Evolutionary conservation across 805 yeast genomes (phyloP).

Genomic region (Lachancea sp.): DNA sequence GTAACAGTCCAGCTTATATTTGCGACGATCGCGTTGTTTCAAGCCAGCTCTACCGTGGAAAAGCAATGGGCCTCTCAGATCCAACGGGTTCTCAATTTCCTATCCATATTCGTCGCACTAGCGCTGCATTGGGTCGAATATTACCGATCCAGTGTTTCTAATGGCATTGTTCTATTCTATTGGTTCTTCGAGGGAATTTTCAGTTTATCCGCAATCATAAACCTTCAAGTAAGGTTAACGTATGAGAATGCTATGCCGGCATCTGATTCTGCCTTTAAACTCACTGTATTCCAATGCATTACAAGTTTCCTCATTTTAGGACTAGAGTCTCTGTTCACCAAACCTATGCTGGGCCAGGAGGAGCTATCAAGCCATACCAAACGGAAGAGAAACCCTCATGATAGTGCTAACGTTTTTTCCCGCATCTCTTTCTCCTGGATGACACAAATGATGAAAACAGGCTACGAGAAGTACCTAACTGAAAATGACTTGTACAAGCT

Average conservation of each 20-base stretch:
- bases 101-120: slow-evolving; percentile 45
- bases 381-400: slow-evolving; percentile 34
- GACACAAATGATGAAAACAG: slow-evolving; percentile 74
- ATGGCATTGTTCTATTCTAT: slow-evolving; percentile 61
- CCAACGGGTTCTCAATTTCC: slow-evolving; percentile 26
- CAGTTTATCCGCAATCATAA: slow-evolving; percentile 40
- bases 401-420: slow-evolving; percentile 58
- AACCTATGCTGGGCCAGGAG: slow-evolving; percentile 39
- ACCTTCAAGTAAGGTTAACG: slow-evolving; percentile 33
- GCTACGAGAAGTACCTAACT: slow-evolving; percentile 52
- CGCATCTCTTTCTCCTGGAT: slow-evolving; percentile 84
- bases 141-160: slow-evolving; percentile 56
- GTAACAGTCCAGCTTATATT: slow-evolving; percentile 30
- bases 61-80: slow-evolving; percentile 15
- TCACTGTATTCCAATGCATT: slow-evolving; percentile 31
- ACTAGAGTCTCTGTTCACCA: slow-evolving; percentile 37
- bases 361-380: slow-evolving; percentile 27
- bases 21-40: slow-evolving; percentile 17
- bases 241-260: slow-evolving; percentile 27
- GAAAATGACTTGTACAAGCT: slow-evolving; percentile 70
- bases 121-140: slow-evolving; percentile 66
- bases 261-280: slow-evolving; percentile 23
- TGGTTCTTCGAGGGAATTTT: slow-evolving; percentile 60
- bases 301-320: slow-evolving; percentile 31
- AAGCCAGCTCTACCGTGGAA: slow-evolving; percentile 18